Base-by-base conservation (phyloP, 495 filamentous ascomycete species). In the Hypoxylon fragiforme region DNA sequence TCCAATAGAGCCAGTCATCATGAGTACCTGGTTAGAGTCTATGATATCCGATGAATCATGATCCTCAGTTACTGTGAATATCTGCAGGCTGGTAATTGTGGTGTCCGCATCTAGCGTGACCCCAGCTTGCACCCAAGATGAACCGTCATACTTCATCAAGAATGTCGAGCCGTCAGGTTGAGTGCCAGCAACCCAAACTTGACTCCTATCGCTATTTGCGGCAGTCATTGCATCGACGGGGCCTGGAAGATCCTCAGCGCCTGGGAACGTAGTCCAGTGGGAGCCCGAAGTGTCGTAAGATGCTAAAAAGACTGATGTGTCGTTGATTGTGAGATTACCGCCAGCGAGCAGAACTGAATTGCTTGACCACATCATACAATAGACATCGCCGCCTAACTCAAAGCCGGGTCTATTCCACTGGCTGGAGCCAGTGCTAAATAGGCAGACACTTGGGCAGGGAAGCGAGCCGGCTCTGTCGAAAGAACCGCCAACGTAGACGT, bases 391-490 rank as follows among this genome's bases (percentile, higher is more conserved):
- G 9, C 53, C 66, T 20, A 96, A 70, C 50, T 80, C 84, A 15
- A 76, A 77, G 1, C 89, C 90, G 26, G 90, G 86, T 43, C 85
- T 80, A 59, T 78, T 84, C 92, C 91, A 99, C 58, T 91, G 86
- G 3, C 77, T 80, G 5, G 70, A 74, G 2, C 75, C 63, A 12
- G 84, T 81, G 60, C 85, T 84, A 68, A 85, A 92, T 49, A 86
- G 75, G 72, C 94, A 99, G 15, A 99, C 81, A 35, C 81, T 82
- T 1, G 84, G 80, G 64, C 94, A 99, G 31, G 77, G 83, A 16
- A 97, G 79, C 7, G 86, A 83, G n/a, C 94, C 95, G 21, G 91
- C 95, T 7, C 78, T 77, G 1, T 81, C 74, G 60, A 97, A 98
- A 20, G 77, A 82, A 21, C 94, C 94, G 12, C 85, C 94, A 22